Evolutionary conservation across 2,329 filamentous ascomycete genomes (phyloP).

Genomic region (Fusarium chuoi): DNA sequence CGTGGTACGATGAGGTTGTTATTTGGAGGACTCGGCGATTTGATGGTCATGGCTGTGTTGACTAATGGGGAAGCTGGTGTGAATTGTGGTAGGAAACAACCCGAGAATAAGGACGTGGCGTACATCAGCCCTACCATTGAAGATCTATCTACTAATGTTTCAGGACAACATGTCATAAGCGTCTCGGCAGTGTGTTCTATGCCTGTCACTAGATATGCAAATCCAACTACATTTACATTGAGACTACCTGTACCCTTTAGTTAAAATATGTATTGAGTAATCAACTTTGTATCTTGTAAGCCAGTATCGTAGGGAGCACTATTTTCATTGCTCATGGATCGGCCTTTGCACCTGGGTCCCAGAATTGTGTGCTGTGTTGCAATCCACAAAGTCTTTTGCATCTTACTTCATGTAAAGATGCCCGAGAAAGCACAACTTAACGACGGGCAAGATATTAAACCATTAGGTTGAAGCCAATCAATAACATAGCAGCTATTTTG

Average conservation of each 20-base stretch:
- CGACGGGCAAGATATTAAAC: neutral
- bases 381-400: neutral
- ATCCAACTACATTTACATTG: neutral
- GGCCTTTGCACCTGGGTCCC: neutral
- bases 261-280: neutral
- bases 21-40: neutral
- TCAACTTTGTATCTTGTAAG: neutral
- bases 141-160: neutral
- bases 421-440: neutral
- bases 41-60: neutral
- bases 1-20: neutral
- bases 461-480: neutral
- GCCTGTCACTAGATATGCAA: neutral
- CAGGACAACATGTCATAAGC: neutral
- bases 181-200: neutral
- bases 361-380: neutral
- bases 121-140: neutral
- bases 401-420: neutral
- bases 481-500: neutral
- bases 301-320: no score
- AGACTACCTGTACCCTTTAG: neutral
- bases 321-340: neutral
- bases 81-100: conserved; percentile 4
- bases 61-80: neutral
- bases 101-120: conserved; percentile 1